Conservation (phyloP, 768 basidiomycete genomes). For the Phanerodontia chrysosporium region DNA sequence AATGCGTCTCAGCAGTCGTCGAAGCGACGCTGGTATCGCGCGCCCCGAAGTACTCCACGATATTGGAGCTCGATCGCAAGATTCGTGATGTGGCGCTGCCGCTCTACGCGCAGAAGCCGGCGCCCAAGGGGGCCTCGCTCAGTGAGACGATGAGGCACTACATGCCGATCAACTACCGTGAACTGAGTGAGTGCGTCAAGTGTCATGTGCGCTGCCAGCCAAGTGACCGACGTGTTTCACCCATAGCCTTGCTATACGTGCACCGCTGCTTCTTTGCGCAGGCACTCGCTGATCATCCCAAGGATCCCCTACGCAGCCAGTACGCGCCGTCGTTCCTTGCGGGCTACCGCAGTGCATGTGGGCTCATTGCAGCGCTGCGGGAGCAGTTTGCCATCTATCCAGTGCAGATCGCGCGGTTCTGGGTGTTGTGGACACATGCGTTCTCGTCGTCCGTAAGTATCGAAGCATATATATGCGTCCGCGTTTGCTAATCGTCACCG, state of each 20-base stretch:
- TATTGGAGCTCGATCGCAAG: slow-evolving; percentile 65
- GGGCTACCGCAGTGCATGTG: slow-evolving; percentile 68
- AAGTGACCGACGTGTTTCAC: slow-evolving; percentile 24
- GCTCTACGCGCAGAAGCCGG: slow-evolving; percentile 48
- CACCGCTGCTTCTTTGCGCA: slow-evolving; percentile 70
- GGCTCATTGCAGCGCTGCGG: slow-evolving; percentile 46
- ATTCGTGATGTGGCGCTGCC: slow-evolving; percentile 65
- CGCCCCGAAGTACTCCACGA: slow-evolving; percentile 56
- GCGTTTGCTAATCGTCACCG: not conserved
- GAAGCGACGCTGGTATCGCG: slow-evolving; percentile 56
- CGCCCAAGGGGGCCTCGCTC: slow-evolving; percentile 47
- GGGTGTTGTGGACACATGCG: slow-evolving; percentile 61
- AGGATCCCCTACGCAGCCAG: slow-evolving; percentile 62
- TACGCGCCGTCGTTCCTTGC: slow-evolving; percentile 73
- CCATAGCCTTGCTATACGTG: slow-evolving; percentile 59
- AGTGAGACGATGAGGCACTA: slow-evolving; percentile 66
- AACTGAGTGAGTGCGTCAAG: slow-evolving; percentile 51
- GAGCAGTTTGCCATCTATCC: slow-evolving; percentile 54
- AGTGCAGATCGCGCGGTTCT: slow-evolving; percentile 56
- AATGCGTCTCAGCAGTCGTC: slow-evolving; percentile 49
- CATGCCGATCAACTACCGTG: slow-evolving; percentile 72
- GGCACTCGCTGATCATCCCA: slow-evolving; percentile 61
- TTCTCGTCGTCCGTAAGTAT: slow-evolving; percentile 34
- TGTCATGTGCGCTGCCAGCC: not conserved
- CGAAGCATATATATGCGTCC: too few relatives aligned